phyloP scores from a whole-genome alignment of 768 basidiomycete genomes.

The Hydnum rufescens region DNA sequence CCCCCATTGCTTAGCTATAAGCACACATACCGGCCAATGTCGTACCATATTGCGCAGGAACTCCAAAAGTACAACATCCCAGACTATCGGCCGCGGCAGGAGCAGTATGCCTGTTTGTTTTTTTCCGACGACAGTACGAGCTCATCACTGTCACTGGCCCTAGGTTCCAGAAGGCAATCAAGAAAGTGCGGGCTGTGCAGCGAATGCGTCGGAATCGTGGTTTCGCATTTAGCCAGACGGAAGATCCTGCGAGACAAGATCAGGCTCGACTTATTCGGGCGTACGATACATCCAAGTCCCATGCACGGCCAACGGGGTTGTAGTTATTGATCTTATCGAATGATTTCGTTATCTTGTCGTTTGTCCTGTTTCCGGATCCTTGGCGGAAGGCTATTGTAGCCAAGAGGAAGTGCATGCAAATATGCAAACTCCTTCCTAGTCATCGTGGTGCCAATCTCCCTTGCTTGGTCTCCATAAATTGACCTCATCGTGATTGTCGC shows the following conservation, averaged over 20 bases:
- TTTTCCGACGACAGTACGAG: conserved; percentile 3
- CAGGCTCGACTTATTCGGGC: conserved; percentile 68
- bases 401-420: too few species aligned
- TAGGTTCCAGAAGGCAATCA: conserved; percentile 98
- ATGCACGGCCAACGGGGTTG: conserved; percentile 56
- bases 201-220: conserved; percentile 91
- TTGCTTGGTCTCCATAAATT: too few species aligned
- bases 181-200: conserved; percentile 97
- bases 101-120: conserved; percentile 59
- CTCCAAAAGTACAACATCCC: conserved; percentile 98
- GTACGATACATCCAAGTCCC: conserved; percentile 67
- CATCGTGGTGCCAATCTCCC: too few species aligned
- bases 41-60: conserved; percentile 98
- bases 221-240: conserved; percentile 96
- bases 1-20: conserved; percentile 41
- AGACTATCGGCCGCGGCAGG: conserved; percentile 90
- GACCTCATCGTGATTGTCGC: too few species aligned
- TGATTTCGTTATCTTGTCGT: too few species aligned
- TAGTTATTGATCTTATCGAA: too few species aligned
- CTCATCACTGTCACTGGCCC: conserved; percentile 4
- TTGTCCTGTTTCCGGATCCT: too few species aligned
- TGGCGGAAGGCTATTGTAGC: too few species aligned
- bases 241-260: conserved; percentile 66
- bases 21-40: conserved; percentile 69
- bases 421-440: too few species aligned